Evolutionary conservation across 306 rosid genomes (phyloP).

Genomic region (Neltuma alba): DNA sequence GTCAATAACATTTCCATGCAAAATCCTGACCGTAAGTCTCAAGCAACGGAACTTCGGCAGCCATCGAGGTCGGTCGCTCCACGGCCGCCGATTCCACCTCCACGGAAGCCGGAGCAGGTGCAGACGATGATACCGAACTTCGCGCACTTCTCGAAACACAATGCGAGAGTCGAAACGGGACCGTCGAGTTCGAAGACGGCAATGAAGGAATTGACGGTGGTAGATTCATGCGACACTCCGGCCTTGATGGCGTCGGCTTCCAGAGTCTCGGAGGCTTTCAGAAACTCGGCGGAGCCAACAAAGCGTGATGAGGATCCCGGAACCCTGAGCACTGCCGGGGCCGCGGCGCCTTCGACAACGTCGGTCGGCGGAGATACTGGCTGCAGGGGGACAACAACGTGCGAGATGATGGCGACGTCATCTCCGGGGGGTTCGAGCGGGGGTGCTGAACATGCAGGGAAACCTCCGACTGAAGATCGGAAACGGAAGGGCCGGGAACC

Average conservation of each 20-base stretch:
- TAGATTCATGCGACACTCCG: conserved; percentile 68
- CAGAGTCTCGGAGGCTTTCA: conserved; percentile 35
- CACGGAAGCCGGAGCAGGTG: conserved; percentile 37
- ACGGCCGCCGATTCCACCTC: conserved; percentile 56
- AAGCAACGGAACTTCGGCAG: conserved; percentile 36
- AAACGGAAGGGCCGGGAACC: conserved; percentile 63
- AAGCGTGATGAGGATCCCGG: conserved; percentile 28
- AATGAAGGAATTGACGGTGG: conserved; percentile 53
- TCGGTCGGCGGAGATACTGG: conserved; percentile 29
- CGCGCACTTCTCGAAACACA: conserved; percentile 44
- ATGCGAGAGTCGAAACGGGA: conserved; percentile 34
- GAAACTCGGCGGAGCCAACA: conserved; percentile 28
- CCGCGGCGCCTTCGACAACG: conserved; percentile 34
- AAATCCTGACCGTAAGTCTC: conserved; percentile 19
- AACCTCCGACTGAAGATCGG: conserved; percentile 50
- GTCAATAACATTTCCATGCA: conserved; percentile 27
- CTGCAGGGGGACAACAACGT: conserved; percentile 37
- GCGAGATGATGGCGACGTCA: conserved; percentile 54
- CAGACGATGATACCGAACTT: conserved; percentile 45
- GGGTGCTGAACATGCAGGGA: conserved; percentile 50
- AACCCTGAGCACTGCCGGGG: conserved; percentile 37
- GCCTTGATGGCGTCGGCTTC: conserved; percentile 32
- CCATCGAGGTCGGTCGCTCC: conserved; percentile 8
- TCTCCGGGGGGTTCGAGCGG: conserved; percentile 65
- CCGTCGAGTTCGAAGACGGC: conserved; percentile 45